phyloP scores from a whole-genome alignment of 768 basidiomycete species.

The Lactifluus piperatus region DNA sequence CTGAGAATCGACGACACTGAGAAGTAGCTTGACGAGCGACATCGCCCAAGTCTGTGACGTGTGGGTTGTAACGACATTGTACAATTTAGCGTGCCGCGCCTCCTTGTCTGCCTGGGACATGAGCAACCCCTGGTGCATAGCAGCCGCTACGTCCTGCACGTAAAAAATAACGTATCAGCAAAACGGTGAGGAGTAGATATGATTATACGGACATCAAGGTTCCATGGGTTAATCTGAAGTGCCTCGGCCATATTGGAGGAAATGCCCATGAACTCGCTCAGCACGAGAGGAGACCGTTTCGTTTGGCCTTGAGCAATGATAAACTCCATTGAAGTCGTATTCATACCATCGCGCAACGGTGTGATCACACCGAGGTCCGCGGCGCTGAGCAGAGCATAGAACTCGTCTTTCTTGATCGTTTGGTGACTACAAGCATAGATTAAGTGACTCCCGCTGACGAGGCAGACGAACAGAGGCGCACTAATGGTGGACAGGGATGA shows the following conservation, averaged over 20 bases:
- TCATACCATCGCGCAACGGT: conserved; percentile 95
- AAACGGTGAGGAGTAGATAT: neutral
- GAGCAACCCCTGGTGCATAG: conserved; percentile 79
- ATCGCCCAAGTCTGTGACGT: conserved; percentile 95
- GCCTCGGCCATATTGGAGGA: conserved; percentile 86
- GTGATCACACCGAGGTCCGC: conserved; percentile 95
- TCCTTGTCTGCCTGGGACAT: conserved; percentile 77
- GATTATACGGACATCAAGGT: conserved; percentile 58
- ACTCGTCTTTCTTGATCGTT: conserved; percentile 94
- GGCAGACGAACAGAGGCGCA: conserved; percentile 33
- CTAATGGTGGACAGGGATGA: conserved; percentile 98
- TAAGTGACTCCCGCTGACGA: neutral
- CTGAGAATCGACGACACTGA: conserved; percentile 70
- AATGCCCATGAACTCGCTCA: conserved; percentile 98
- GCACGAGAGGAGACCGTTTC: conserved; percentile 75
- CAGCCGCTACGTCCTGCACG: conserved; percentile 69
- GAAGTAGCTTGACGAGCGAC: conserved; percentile 78
- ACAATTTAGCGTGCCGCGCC: conserved; percentile 61
- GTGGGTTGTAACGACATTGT: conserved; percentile 83
- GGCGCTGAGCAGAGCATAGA: conserved; percentile 87
- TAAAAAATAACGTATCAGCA: neutral
- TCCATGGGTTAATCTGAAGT: conserved; percentile 92
- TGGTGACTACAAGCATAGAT: conserved; percentile 59
- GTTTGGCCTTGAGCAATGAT: conserved; percentile 87
- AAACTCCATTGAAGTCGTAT: conserved; percentile 98